Conservation (phyloP, 306 rosid species). For the Quercus rubra region DNA sequence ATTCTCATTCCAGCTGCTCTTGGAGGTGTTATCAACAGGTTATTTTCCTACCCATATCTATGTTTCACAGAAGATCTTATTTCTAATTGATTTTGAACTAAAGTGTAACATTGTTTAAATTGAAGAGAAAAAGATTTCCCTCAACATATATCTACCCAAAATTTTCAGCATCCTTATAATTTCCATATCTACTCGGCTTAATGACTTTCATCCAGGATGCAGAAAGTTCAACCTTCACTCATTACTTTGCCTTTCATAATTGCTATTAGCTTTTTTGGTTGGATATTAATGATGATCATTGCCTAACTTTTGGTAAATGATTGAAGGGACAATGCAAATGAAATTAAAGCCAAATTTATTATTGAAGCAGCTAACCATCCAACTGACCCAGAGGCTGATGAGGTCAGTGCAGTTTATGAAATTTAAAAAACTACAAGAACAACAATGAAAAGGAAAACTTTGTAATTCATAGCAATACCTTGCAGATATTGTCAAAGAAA, state of each 20-base stretch:
- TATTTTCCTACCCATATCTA: background rate
- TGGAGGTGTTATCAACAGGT: conserved; percentile 96
- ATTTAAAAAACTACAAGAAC: background rate
- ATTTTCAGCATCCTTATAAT: too few species aligned
- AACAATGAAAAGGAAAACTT: background rate
- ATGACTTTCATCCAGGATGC: background rate
- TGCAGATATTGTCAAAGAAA: conserved; percentile 75
- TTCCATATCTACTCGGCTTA: background rate
- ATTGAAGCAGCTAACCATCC: conserved; percentile 97
- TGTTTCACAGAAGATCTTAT: background rate
- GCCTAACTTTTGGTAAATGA: background rate
- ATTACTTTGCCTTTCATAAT: background rate
- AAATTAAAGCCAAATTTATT: conserved; percentile 76
- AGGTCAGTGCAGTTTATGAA: conserved; percentile 38
- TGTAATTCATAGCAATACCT: background rate
- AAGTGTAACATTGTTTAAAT: background rate
- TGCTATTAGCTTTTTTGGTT: background rate
- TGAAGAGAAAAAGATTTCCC: too few species aligned
- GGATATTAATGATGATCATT: background rate
- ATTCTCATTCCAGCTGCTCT: conserved; percentile 94
- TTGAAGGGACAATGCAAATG: conserved; percentile 77
- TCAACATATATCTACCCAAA: too few species aligned
- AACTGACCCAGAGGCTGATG: conserved; percentile 95
- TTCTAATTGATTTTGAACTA: background rate
- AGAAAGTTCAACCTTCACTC: background rate